These are phyloP conservation scores for Candida sp. DNA, from an alignment of 1,139 yeast species.

Conservation along the genomic window DNA sequence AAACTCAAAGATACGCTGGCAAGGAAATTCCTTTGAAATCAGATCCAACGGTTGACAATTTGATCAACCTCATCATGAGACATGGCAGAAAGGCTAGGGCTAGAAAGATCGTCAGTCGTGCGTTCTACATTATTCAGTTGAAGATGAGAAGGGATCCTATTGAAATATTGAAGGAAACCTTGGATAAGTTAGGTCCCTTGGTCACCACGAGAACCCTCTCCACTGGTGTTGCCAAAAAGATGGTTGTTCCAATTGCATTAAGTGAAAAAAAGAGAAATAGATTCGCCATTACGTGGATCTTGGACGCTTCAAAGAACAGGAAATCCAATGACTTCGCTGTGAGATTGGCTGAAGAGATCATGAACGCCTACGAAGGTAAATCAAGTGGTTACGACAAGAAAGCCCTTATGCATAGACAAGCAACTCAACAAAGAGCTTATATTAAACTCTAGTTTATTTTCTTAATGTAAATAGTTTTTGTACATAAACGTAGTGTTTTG, in stretches of 20 bases:
- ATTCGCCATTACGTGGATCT: slow-evolving; percentile 88
- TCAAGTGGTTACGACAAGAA: slow-evolving; percentile 87
- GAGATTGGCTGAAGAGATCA: slow-evolving; percentile 87
- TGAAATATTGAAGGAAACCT: slow-evolving; percentile 67
- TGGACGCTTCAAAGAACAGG: slow-evolving; percentile 83
- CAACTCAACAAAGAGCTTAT: slow-evolving; percentile 83
- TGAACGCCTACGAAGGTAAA: slow-evolving; percentile 77
- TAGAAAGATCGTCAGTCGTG: slow-evolving; percentile 72
- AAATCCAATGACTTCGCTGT: slow-evolving; percentile 84
- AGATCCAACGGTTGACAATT: slow-evolving; percentile 76
- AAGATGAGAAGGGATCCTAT: slow-evolving; percentile 80
- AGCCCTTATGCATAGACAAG: slow-evolving; percentile 81
- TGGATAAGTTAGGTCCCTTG: slow-evolving; percentile 87
- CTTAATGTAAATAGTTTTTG: slow-evolving; percentile 1
- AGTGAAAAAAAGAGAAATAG: slow-evolving; percentile 83
- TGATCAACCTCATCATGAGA: slow-evolving; percentile 90
- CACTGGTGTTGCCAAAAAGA: slow-evolving; percentile 87
- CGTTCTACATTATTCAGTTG: slow-evolving; percentile 79
- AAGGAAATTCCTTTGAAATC: slow-evolving; percentile 62
- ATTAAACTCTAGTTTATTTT: slow-evolving; percentile 28
- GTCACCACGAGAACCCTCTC: slow-evolving; percentile 78
- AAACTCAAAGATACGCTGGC: slow-evolving; percentile 53
- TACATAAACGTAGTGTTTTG: background rate
- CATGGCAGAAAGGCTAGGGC: slow-evolving; percentile 90
- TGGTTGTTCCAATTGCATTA: slow-evolving; percentile 82